Evolutionary conservation across 345 rosid genomes (phyloP), one percentile per base, ranked within the genome.

Genomic region (Gossypium longicalyx): DNA sequence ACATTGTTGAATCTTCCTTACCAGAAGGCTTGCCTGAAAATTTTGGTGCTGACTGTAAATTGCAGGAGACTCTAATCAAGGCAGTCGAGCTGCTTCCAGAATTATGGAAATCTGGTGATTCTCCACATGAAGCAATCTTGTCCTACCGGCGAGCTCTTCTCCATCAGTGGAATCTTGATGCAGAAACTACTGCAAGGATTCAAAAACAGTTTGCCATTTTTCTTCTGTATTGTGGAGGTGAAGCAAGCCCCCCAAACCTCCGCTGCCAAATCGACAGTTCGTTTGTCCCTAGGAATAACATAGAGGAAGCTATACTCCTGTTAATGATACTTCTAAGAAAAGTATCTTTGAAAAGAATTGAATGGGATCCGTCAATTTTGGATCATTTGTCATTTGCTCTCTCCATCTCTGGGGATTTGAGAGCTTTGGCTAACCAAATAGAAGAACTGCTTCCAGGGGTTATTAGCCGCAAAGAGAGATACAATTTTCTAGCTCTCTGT

Each of bases 21-120:
- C 84, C 90, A 12, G 93, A 88, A 82, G 94, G 92, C 72, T 86
- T 85, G 75, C 92, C 96, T 44, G 85, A 86, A 78, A 87, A 86
- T 77, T 86, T 88, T 77, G 85, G 80, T 77, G 88, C 83, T 74
- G 95, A 90, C 74, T 81, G 84, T 76, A 92, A 92, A 85, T 75
- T 92, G 85, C 96, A 85, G 83, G 97, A 92, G 84, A 88, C 88
- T 23, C 51, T 90, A 52, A 82, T 51, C 23, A 90, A 89, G 82
- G 96, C 97, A 0, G 90, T 92, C 0, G 92, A 90, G 81, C 83
- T 92, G 83, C 97, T 92, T 83, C 97, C 97, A 45, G 88, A 92
- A 71, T 78, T 92, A 60, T 90, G 93, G 93, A 90, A 89, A 78
- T 89, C 82, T 62, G 87, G 90, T 59, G 91, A 89, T 78, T 83